Base-by-base conservation (phyloP, 2,329 filamentous ascomycete genomes). In the Aspergillus melleus region DNA sequence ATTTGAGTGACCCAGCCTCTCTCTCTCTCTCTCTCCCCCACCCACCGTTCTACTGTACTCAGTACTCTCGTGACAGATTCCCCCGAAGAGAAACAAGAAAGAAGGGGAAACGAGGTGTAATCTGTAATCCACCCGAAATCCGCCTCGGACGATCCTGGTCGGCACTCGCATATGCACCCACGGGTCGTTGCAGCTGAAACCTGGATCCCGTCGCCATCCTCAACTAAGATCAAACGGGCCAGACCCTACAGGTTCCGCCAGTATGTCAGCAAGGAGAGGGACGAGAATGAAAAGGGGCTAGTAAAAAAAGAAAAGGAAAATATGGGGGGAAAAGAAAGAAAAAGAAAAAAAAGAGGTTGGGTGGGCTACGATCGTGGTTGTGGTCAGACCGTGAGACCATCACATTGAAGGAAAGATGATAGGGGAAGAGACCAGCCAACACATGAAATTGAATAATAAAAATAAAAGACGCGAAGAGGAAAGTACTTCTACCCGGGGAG, bases 161-260 rank as follows among this genome's bases (percentile, higher is more conserved):
- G 59, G 56, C 55, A 62, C 59, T 62, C 63, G 64, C 62, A 66
- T 66, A 66, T 67, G 65, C 65, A 67, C 55, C 55, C 59, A 65
- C 65, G 65, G 65, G 61, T 65, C 55, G 64, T 59, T 66, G 65
- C 65, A 66, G 65, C 61, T 66, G 65, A 67, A 66, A 67, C 65
- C 53, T 32, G 54, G 58, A 54, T 56, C 52, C 57, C 51, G 56
- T 50, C 51, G 44, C 49, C 49, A 42, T 50, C 47, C 46, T 30
- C 44, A 56, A 32, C 49, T 56, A 47, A 52, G 52, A 52, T 54
- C 26, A 46, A 55, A 50, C 46, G 52, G 55, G 22, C 42, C 49
- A 57, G 55, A 50, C 55, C 49, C 49, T 55, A 52, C 26, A 32
- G 36, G 52, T 44, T 47, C 36, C 36, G 29, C 29, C 36, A 32